phyloP scores from a whole-genome alignment of 768 basidiomycete genomes.

The Phlebiopsis flavidoalba region DNA sequence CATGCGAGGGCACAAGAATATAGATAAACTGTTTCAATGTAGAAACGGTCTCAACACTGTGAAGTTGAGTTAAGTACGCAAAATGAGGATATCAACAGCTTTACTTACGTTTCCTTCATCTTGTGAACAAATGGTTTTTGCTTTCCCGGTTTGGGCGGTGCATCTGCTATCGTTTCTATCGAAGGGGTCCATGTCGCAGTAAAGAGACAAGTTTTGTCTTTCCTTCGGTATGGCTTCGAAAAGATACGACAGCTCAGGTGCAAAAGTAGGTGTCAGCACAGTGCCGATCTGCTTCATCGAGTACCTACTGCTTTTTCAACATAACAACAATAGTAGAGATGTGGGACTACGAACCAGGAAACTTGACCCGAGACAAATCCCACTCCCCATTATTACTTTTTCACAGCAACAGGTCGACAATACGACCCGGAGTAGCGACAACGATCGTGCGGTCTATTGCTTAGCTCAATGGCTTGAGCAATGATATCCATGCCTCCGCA shows the following conservation, averaged over 20 bases:
- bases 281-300: conserved; percentile 96
- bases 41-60: conserved; percentile 83
- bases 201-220: conserved; percentile 94
- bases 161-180: conserved; percentile 71
- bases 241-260: conserved; percentile 74
- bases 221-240: conserved; percentile 75
- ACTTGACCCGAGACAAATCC: conserved; percentile 81
- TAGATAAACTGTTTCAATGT: conserved; percentile 84
- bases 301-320: conserved; percentile 47
- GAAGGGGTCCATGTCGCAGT: conserved; percentile 91
- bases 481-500: conserved; percentile 99
- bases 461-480: conserved; percentile 82
- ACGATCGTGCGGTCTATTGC: conserved; percentile 86
- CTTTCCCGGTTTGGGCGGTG: conserved; percentile 76
- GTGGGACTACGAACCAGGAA: conserved; percentile 41
- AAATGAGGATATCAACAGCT: too few relatives aligned
- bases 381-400: conserved; percentile 76
- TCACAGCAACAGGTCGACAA: conserved; percentile 85
- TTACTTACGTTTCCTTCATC: conserved; percentile 68
- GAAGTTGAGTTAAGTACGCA: neutral
- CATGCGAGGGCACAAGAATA: conserved; percentile 89
- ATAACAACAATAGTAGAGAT: conserved; percentile 28
- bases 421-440: conserved; percentile 92
- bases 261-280: conserved; percentile 87
- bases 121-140: conserved; percentile 82